Base-by-base conservation (phyloP, 257 asterid species). In the Solanum bulbocastanum region DNA sequence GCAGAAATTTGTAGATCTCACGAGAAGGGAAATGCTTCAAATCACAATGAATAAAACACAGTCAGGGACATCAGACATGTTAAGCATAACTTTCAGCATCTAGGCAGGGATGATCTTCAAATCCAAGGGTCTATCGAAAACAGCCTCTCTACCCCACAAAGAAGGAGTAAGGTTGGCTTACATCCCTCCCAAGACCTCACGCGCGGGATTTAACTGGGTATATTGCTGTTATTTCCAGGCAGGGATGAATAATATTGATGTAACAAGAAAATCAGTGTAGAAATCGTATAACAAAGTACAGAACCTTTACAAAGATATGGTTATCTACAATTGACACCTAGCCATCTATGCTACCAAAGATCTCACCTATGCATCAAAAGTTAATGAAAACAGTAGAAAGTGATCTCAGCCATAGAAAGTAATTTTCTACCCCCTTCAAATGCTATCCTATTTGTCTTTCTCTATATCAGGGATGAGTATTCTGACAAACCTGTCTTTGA, bases 401-500 rank as follows among this genome's bases (percentile, higher is more conserved):
- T 35, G 27, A 35, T 35, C 44, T 33, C 81, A 35, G 81, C 46
- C 81, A 72, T 72, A 9, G 27, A 20, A 72, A 72, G 81, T 72
- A 18, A 14, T 14, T 27, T 68, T 68, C 0, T 27, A 68, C 37
- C 75, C 75, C 75, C 39, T 69, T 69, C 39, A 69, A 69, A 30
- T 13, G 23, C 75, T 27, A 69, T 69, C 39, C 23, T 69, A 69
- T 69, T 15, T 69, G 39, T 69, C 76, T 69, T 4, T 39, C 12
- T 69, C 46, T 36, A 73, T 73, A 35, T 35, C 16, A 20, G 2
- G 81, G 9, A 35, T 2, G 46, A 18, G 81, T 72, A 35, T 30
- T 69, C 76, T 69, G 39, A 87, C 93, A 18, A 81, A 95, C 99
- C 98, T 93, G 98, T 52, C 89, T 94, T 97, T 58, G 98, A 94